These are phyloP conservation scores for Zea luxurians DNA, from an alignment of 176 grass and related monocot genomes.

Conservation along the genomic window DNA sequence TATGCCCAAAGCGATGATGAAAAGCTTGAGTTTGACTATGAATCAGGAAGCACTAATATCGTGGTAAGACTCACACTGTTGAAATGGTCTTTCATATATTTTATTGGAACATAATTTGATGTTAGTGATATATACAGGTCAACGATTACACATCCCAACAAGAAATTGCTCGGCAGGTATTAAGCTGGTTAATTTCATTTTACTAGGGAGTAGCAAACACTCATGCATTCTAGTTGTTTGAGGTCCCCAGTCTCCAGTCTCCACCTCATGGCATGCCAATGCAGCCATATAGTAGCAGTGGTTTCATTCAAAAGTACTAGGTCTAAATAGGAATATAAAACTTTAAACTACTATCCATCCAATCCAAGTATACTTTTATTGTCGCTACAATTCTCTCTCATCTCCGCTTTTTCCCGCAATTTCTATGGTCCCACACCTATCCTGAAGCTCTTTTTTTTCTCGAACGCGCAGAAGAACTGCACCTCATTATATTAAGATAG, in stretches of 20 bases:
- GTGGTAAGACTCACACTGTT: conserved; percentile 47
- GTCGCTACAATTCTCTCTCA: no score
- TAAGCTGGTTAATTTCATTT: conserved; percentile 5
- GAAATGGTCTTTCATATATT: conserved; percentile 32
- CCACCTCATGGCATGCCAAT: not conserved
- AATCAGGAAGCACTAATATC: conserved; percentile 94
- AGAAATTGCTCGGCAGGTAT: conserved; percentile 90
- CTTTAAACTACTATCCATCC: no score
- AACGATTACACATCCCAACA: conserved; percentile 85
- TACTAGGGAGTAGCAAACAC: not conserved
- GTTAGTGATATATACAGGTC: conserved; percentile 47
- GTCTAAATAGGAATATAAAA: no score
- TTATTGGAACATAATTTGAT: conserved; percentile 28
- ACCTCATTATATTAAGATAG: no score
- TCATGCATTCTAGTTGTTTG: not conserved
- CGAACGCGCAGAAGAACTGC: no score
- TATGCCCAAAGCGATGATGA: conserved; percentile 96
- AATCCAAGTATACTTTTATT: no score
- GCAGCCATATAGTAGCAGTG: no score
- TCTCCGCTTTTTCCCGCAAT: no score
- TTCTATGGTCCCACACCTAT: not conserved
- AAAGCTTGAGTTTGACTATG: conserved; percentile 97
- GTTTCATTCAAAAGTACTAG: no score
- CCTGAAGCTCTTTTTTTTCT: no score
- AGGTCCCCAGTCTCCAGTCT: not conserved